phyloP scores from a whole-genome alignment of 2,329 filamentous ascomycete species.

The Didymosphaeria variabile region DNA sequence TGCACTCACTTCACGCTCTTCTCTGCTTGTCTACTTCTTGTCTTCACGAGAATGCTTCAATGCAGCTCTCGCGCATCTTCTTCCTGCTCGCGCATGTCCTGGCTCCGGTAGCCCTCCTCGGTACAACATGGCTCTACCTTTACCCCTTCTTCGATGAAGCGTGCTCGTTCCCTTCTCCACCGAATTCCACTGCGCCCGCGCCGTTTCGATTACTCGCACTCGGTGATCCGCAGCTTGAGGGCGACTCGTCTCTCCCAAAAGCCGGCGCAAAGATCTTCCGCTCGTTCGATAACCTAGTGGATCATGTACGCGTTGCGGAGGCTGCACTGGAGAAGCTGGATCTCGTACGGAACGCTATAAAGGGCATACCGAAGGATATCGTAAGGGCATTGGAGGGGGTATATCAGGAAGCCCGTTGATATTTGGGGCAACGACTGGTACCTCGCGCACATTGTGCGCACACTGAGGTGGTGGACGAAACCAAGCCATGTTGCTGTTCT shows the following conservation, averaged over 20 bases:
- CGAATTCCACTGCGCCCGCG: slow-evolving; percentile 69
- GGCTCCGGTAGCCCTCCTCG: slow-evolving; percentile 72
- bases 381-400: slow-evolving; percentile 71
- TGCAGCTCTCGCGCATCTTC: slow-evolving; percentile 60
- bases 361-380: slow-evolving; percentile 64
- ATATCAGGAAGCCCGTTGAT: slow-evolving; percentile 79
- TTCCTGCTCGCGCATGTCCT: slow-evolving; percentile 59
- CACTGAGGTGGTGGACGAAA: slow-evolving; percentile 80
- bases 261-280: slow-evolving; percentile 47
- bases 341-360: slow-evolving; percentile 23
- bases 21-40: background rate
- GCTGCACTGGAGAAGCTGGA: slow-evolving; percentile 18
- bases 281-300: slow-evolving; percentile 49
- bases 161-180: slow-evolving; percentile 76
- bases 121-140: slow-evolving; percentile 82
- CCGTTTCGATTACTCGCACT: slow-evolving; percentile 89
- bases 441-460: slow-evolving; percentile 89
- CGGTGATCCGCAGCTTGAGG: slow-evolving; percentile 92
- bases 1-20: background rate
- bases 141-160: slow-evolving; percentile 78
- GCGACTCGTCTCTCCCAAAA: slow-evolving; percentile 80
- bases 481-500: slow-evolving; percentile 90
- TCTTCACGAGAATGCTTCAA: slow-evolving; percentile 52
- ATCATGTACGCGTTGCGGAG: slow-evolving; percentile 30
- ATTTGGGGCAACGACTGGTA: slow-evolving; percentile 95